phyloP scores from a whole-genome alignment of 257 asterid genomes.

The Eustoma russellianum region DNA sequence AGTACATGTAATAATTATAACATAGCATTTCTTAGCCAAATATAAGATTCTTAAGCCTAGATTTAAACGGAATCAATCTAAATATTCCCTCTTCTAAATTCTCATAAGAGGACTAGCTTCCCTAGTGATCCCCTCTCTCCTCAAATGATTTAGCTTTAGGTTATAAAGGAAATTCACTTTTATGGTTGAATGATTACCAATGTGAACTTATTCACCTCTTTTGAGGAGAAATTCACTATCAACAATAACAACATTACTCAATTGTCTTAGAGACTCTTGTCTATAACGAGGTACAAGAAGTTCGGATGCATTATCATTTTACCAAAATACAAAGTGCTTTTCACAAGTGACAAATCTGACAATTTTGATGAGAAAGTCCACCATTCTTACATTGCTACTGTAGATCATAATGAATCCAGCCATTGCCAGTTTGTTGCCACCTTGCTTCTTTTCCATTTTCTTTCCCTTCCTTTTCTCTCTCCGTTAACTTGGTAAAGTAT shows the following conservation, averaged over 20 bases:
- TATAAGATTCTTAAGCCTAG: constrained; percentile 8
- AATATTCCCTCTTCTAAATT: constrained; percentile 13
- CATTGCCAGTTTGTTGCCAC: constrained; percentile 59
- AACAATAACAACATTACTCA: background rate
- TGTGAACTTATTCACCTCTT: constrained; percentile 14
- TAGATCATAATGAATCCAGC: constrained; percentile 63
- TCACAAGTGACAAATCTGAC: constrained; percentile 18
- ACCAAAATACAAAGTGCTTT: constrained; percentile 29
- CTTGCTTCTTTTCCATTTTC: constrained; percentile 16
- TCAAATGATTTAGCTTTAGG: constrained; percentile 46
- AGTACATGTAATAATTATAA: background rate
- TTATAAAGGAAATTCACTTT: constrained; percentile 57
- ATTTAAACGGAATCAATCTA: constrained; percentile 5
- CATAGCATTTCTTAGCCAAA: too few species aligned
- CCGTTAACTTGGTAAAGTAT: constrained; percentile 30
- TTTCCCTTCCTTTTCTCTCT: constrained; percentile 13
- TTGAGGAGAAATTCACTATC: constrained; percentile 13
- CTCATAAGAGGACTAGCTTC: constrained; percentile 33
- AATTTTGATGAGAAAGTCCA: constrained; percentile 40
- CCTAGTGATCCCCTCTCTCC: constrained; percentile 30
- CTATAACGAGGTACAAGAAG: too few species aligned
- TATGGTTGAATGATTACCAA: constrained; percentile 51
- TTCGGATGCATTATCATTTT: constrained; percentile 1
- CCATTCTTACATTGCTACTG: constrained; percentile 28
- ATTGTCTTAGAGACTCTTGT: too few species aligned